Base-by-base conservation (phyloP, 2,329 filamentous ascomycete genomes). In the Xylariaceae sp. region DNA sequence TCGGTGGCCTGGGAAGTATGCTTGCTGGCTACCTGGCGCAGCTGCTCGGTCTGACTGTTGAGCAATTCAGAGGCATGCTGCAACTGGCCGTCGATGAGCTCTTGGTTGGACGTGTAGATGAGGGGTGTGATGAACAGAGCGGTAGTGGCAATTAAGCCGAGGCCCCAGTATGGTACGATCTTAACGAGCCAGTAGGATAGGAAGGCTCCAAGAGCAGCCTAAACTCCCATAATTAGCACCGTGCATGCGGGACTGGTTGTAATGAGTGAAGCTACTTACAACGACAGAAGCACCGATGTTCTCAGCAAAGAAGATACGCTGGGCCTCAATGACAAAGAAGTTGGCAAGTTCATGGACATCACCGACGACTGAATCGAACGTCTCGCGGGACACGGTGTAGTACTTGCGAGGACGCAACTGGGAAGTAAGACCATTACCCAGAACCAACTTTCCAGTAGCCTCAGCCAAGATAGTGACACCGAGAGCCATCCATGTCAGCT, bases 291-390 rank as follows among this genome's bases (percentile, higher is more conserved):
- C 76, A 52, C 69, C 66, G 47, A 86, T 65, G 56, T 85, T 86
- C 74, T 86, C 83, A 35, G 76, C 82, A 54, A 82, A 86, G 45
- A 86, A 60, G 54, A 86, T 78, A 50, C 82, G 76, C 71, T 86
- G 83, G 40, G 75, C 71, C 70, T 86, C 83, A 46, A 86, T 84
- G 50, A 85, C 73, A 57, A 86, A 82, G 66, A 86, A 86, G 74
- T 86, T 86, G 68, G 83, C 65, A 48, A 86, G 74, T 67, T 86
- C 82, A 59, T 85, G 78, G 33, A 82, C 69, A 54, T 86, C 83
- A 45, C 79, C 79, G 56, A 83, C 76, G 53, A 82, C 55, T 46
- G 67, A 64, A 57, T 86, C 79, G 32, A 86, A 66, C 6, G 79
- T 80, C 55, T 83, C 77, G 54, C 77, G 75, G 8, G 82, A 76